Evolutionary conservation across 768 basidiomycete species (phyloP).

Genomic region (Fomitopsis pulvina): DNA sequence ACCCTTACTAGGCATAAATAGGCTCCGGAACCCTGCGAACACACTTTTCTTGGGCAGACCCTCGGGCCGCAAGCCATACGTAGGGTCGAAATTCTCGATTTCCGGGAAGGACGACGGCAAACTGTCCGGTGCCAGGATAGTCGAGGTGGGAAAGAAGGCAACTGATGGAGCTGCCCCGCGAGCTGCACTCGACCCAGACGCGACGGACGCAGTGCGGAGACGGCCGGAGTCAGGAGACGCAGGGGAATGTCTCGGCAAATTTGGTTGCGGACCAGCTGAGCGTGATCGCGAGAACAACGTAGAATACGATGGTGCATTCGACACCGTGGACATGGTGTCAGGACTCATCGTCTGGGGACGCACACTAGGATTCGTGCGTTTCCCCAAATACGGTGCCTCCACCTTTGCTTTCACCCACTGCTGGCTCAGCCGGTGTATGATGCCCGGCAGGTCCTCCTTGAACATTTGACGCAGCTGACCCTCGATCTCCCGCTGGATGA

Average conservation of each 20-base stretch:
- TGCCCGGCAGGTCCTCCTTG: conserved; percentile 91
- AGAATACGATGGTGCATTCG: conserved; percentile 12
- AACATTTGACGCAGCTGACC: conserved; percentile 98
- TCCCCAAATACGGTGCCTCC: conserved; percentile 80
- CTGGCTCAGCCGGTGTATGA: conserved; percentile 93
- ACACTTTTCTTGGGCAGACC: conserved; percentile 80
- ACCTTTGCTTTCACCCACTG: conserved; percentile 95
- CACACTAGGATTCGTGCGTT: conserved; percentile 33
- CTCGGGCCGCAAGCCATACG: conserved; percentile 92
- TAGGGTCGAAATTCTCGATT: conserved; percentile 90
- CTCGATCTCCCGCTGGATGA: conserved; percentile 96
- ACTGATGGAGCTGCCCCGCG: conserved; percentile 15
- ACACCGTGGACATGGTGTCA: conserved; percentile 12
- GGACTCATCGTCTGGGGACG: neutral
- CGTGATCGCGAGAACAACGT: conserved; percentile 9
- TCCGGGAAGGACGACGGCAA: conserved; percentile 40
- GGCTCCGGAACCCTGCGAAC: conserved; percentile 69
- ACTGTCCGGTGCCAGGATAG: conserved; percentile 19
- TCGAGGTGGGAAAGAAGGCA: conserved; percentile 7
- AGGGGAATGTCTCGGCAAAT: conserved; percentile 4
- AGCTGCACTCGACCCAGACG: conserved; percentile 16
- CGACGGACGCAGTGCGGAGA: conserved; percentile 16
- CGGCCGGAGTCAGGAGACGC: conserved; percentile 3
- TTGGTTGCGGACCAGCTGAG: conserved; percentile 11
- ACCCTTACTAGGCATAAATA: conserved; percentile 59